Base-by-base conservation (phyloP, 2,329 filamentous ascomycete species). In the Lasiodiplodia sp. region DNA sequence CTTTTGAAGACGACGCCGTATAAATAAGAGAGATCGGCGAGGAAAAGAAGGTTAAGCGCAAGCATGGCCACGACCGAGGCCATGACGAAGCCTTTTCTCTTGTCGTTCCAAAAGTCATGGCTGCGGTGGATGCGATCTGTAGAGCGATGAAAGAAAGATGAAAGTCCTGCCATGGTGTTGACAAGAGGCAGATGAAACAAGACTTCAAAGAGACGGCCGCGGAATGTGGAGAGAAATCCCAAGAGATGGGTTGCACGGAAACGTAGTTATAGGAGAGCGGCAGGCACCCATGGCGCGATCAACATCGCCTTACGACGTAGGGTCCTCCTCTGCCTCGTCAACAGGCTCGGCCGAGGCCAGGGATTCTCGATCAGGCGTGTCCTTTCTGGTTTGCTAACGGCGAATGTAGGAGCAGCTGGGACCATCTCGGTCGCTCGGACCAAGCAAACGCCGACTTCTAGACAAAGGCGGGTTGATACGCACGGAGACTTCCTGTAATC, bases 1-100 rank as follows among this genome's bases (percentile, higher is more conserved):
- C 79, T 74, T 28, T 79, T 75, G 70, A 75, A 82, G 6, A 82
- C 69, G 6, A 78, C 75, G 8, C 79, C 81, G 37, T 79, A 81
- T 2, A 80, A 67, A 57, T 79, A 82, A 18, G 73, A 75, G 67
- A 80, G 79, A 0, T 79, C 72, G 6, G 69, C 72, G 0, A 82
- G 73, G 57, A 81, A 81, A 18, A 82, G 74, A 1, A 81, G 18
- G 67, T 80, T 78, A 0, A 81, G 75, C 1, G 55, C 6, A 14
- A 66, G 1, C n/a, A 69, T 56, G n/a, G 52, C 18, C 51, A 57
- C 38, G 57, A n/a, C 16, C 6, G 47, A 34, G 25, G 49, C 49
- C 14, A 68, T 52, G 51, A 44, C 51, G 31, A 68, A 68, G 25
- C n/a, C 28, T 28, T 65, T 64, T 23, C 31, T 55, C 28, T 53